Evolutionary conservation across 768 basidiomycete genomes (phyloP), one percentile per base, ranked within the genome.

Genomic region (Paxillus ammoniavirescens): DNA sequence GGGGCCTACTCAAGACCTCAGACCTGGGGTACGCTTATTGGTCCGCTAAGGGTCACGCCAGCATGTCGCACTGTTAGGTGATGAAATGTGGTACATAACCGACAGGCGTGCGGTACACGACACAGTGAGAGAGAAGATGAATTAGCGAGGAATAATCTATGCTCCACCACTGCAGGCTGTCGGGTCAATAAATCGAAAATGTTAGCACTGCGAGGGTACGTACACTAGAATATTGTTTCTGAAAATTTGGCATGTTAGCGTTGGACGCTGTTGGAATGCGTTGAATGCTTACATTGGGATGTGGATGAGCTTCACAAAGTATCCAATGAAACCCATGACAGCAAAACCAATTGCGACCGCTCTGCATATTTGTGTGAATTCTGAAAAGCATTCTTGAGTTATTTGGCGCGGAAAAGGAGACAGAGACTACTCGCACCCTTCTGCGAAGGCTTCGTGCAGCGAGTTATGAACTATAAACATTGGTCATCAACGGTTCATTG

Each of bases 311-410:
- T 98, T 98, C 61, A 97, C 95, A 68, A 98, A 89, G 78, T 96
- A 99, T 14, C 97, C 97, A 70, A 99, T 94, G 81, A 98, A 96
- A 14, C 97, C 97, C 95, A 98, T 98, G 61, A 99, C 91, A 47
- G 88, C 93, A 66, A 99, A 99, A 13, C 97, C 97, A 56, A 98
- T 87, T 2, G 94, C 94, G 50, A 99, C 93, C 33, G 97, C 97
- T 70, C 86, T 89, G 77, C 88, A 98, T 60, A 99, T 95, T 69
- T 96, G 93, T 40, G 83, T 61, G 73, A 95, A 99, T 71, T 99
- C 97, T 99, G 70, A 17, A 57, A 31, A 47, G 18, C 30, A 51
- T 14, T 3, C 10, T 42, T 58, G 43, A 64, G 26, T 31, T 30
- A 35, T 5, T 30, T 50, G 37, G 9, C n/a, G 38, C 8, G 9